phyloP scores from a whole-genome alignment of 2,329 filamentous ascomycete species.

The Penicillium nordicum region DNA sequence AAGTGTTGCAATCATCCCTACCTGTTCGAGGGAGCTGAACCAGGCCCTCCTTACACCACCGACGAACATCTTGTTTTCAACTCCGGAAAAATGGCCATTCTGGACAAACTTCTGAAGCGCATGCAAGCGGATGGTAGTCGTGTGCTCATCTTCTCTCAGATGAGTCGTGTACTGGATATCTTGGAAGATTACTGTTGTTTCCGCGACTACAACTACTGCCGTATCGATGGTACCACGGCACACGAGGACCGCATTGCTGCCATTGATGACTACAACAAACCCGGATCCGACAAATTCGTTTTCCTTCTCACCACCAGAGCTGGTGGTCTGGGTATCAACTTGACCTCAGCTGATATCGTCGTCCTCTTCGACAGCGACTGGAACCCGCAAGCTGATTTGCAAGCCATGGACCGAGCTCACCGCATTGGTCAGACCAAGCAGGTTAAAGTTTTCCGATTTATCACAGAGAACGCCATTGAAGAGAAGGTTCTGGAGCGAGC shows the following conservation, averaged over 20 bases:
- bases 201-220: constrained; percentile 89
- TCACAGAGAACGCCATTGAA: constrained; percentile 97
- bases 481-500: constrained; percentile 97
- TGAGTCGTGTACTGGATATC: constrained; percentile 96
- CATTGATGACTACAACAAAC: constrained; percentile 98
- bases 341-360: constrained; percentile 93
- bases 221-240: constrained; percentile 93
- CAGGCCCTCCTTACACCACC: constrained; percentile 94
- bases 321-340: constrained; percentile 92
- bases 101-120: constrained; percentile 84
- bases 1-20: constrained; percentile 99
- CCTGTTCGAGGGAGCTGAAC: constrained; percentile 94
- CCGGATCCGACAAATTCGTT: constrained; percentile 91
- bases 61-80: constrained; percentile 94
- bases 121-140: constrained; percentile 84
- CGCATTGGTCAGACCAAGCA: constrained; percentile 99
- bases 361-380: constrained; percentile 97
- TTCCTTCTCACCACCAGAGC: constrained; percentile 94
- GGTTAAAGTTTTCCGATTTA: constrained; percentile 91
- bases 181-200: constrained; percentile 98
- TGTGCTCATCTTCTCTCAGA: constrained; percentile 98
- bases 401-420: constrained; percentile 98
- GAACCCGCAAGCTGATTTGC: constrained; percentile 97
- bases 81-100: constrained; percentile 93
- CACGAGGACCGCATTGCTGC: constrained; percentile 97